Conservation (phyloP, 2,329 filamentous ascomycete genomes). For the Claviceps citrina region DNA sequence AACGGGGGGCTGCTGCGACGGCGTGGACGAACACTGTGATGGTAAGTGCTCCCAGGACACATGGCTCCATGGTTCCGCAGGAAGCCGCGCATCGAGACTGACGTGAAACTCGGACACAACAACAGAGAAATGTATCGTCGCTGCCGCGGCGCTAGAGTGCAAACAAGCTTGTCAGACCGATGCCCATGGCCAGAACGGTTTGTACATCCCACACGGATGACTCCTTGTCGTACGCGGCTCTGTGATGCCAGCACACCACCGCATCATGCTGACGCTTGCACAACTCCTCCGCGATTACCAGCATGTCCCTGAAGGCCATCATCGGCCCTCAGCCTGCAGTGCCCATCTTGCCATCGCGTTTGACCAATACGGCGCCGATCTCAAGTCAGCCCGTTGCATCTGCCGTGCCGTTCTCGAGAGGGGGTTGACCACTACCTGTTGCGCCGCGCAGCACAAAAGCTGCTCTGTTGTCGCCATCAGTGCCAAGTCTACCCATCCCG, state of each 20-base stretch:
- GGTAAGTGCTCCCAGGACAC: conserved; percentile 7
- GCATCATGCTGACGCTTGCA: background rate
- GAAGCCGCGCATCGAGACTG: conserved; percentile 1
- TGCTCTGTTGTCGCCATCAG: background rate
- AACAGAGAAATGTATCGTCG: conserved; percentile 20
- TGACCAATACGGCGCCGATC: conserved; percentile 20
- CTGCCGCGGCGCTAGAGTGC: conserved; percentile 17
- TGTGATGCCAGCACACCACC: background rate
- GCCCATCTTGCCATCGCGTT: conserved; percentile 19
- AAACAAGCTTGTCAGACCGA: conserved; percentile 15
- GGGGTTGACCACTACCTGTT: conserved; percentile 15
- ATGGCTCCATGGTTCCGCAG: background rate
- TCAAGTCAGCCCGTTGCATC: conserved; percentile 23
- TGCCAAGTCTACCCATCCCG: background rate
- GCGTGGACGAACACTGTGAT: conserved; percentile 14
- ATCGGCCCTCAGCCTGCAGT: conserved; percentile 15
- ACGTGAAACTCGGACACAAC: background rate
- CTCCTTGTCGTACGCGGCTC: background rate
- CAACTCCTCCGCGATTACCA: conserved; percentile 11
- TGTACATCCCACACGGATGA: conserved; percentile 2
- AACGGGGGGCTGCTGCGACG: conserved; percentile 13
- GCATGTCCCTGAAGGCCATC: conserved; percentile 15
- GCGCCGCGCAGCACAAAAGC: conserved; percentile 8
- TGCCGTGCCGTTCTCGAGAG: conserved; percentile 19
- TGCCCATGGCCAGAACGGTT: conserved; percentile 11